These are phyloP conservation scores for Diaporthe longicolla DNA, from an alignment of 2,329 filamentous ascomycete genomes.

Conservation along the genomic window DNA sequence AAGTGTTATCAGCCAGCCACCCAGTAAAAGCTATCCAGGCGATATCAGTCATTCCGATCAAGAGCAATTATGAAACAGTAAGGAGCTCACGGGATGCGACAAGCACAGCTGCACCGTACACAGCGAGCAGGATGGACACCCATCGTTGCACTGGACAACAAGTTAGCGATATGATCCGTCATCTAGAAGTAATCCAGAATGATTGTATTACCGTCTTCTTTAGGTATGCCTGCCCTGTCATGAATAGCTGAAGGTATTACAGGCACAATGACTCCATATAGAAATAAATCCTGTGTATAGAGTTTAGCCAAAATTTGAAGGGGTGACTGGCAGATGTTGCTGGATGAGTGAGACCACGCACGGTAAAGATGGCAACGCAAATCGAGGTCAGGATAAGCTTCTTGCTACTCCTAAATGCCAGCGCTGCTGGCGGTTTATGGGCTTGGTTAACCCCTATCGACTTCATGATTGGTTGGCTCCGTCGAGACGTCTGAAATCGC, in stretches of 20 bases:
- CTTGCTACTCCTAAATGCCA: constrained; percentile 17
- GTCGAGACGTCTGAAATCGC: not conserved
- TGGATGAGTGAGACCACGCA: not conserved
- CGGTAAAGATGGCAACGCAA: constrained; percentile 14
- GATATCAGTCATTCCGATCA: not conserved
- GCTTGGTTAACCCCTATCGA: not conserved
- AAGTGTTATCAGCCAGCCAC: constrained; percentile 37
- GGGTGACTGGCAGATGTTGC: not conserved
- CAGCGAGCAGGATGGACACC: constrained; percentile 36
- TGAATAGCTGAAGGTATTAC: constrained; percentile 14
- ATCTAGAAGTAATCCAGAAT: not conserved
- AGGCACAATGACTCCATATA: constrained; percentile 16
- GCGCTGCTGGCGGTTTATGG: not conserved
- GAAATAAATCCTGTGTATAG: constrained; percentile 1
- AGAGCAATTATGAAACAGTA: not conserved
- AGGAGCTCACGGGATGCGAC: constrained; percentile 14
- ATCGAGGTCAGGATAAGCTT: constrained; percentile 13
- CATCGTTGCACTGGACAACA: constrained; percentile 23
- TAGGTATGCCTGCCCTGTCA: not conserved
- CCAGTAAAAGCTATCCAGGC: constrained; percentile 35
- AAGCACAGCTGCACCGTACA: constrained; percentile 30
- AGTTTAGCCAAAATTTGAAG: not conserved
- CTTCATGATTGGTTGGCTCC: not conserved
- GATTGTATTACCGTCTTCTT: constrained; percentile 1
- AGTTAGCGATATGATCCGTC: constrained; percentile 7